Base-by-base conservation (phyloP, 371 early-diverging fungal genomes). In the Syncephalis fuscata region DNA sequence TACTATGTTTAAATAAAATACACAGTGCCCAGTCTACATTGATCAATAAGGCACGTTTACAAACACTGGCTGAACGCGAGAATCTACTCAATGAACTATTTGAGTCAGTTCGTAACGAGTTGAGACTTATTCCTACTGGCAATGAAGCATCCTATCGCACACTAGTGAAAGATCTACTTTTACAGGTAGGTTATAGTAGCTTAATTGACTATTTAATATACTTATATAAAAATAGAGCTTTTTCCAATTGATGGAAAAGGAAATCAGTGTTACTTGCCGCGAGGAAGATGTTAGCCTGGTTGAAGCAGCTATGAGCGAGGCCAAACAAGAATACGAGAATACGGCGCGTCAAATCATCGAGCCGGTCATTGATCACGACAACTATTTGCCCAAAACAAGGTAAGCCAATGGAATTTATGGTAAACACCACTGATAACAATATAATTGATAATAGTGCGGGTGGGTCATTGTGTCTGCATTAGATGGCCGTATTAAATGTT, bases 21-120 rank as follows among this genome's bases (percentile, higher is more conserved):
- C 16, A 16, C 61, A 94, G 93, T 62, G 80, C 89, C 23, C 86
- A 89, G 58, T 93, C 95, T 37, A 94, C 88, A 61, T 79, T 82
- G 52, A 78, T 85, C 64, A 97, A 97, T 81, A 94, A 93, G 72
- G 74, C 88, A 41, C 84, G 94, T 53, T 73, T 97, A 45, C 68
- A 75, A 47, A 73, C 92, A 20, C 77, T 97, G 48, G 82, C 86
- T 61, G 76, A 80, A 38, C 86, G 94, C 49, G 89, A 97, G 58
- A 70, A 80, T 52, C 66, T 85, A 50, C 65, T 97, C 43, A 80
- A 88, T 48, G 70, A 81, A 9, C 68, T 89, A 26, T 84, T 87
- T 51, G 67, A 66, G 20, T 80, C 78, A 17, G 66, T 85, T 25
- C 57, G 69, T 45, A 43, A 40, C 15, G 56, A 66, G 49, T 71